Percentiles rank a stretch among this genome's conserved stretches.
Evolutionary conservation across 2,329 filamentous ascomycete species (phyloP).

Genomic region (Amphichorda felina): DNA sequence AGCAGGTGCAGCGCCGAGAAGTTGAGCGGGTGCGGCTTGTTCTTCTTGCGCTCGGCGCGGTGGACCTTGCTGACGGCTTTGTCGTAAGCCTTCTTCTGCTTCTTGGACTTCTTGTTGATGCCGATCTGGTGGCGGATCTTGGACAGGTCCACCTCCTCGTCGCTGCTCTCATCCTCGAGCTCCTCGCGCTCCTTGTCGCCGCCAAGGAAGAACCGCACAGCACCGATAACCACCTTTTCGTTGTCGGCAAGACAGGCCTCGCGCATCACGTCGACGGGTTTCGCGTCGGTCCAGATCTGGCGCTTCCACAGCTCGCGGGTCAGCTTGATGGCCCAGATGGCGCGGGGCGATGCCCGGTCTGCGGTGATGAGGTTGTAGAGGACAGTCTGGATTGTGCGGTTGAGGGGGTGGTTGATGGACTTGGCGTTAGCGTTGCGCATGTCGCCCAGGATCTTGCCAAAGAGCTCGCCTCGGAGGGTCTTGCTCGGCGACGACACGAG

Average conservation of each 20-base stretch:
- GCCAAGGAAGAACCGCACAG: constrained; percentile 88
- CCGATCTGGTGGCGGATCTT: constrained; percentile 74
- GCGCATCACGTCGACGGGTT: constrained; percentile 97
- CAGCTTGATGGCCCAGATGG: constrained; percentile 91
- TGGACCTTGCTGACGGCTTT: constrained; percentile 76
- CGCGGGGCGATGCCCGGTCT: constrained; percentile 74
- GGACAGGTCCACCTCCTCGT: constrained; percentile 62
- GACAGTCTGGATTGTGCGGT: constrained; percentile 85
- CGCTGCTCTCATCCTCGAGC: constrained; percentile 76
- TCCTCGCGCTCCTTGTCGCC: constrained; percentile 95
- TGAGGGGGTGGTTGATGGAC: constrained; percentile 81
- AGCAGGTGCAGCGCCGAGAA: constrained; percentile 92
- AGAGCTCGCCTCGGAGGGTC: constrained; percentile 71
- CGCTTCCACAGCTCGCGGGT: constrained; percentile 93
- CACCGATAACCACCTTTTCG: constrained; percentile 81
- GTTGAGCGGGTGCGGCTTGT: constrained; percentile 76
- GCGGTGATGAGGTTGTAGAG: constrained; percentile 84
- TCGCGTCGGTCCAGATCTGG: constrained; percentile 90
- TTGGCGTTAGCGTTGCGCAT: constrained; percentile 81
- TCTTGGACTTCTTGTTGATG: constrained; percentile 95
- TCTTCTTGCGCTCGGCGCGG: constrained; percentile 77
- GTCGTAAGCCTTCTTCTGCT: constrained; percentile 67
- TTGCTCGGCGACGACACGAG: constrained; percentile 89
- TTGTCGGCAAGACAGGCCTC: constrained; percentile 81
- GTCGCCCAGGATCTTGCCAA: constrained; percentile 82